A percentile compares a stretch with the other conserved stretches of the same genome.
Conservation (phyloP, 164 flowering plant species). For the Houttuynia cordata region DNA sequence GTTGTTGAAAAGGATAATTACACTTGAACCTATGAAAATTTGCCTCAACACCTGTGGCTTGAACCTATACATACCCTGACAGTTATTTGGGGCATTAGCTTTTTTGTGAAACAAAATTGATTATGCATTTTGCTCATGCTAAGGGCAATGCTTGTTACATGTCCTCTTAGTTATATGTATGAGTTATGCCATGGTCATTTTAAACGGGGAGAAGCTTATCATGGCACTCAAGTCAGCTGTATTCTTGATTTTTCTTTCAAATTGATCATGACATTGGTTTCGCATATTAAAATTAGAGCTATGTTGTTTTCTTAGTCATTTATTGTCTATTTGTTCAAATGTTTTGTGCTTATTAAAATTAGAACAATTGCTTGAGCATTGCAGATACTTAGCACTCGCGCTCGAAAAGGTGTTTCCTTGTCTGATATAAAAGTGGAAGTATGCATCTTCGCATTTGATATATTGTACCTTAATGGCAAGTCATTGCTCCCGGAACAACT, state of each 20-base stretch:
- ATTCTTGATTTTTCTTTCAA: neutral
- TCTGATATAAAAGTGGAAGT: constrained; percentile 80
- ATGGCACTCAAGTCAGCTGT: neutral
- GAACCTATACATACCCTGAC: neutral
- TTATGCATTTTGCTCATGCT: neutral
- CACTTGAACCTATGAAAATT: neutral
- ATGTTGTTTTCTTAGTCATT: no score
- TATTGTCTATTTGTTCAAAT: no score
- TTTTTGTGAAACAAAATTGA: no score
- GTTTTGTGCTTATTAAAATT: neutral
- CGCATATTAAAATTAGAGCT: no score
- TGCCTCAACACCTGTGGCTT: neutral
- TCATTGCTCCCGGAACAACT: constrained; percentile 77
- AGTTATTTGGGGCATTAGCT: neutral
- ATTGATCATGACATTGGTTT: no score
- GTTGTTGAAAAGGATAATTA: neutral
- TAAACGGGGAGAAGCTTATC: neutral
- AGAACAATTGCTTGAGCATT: constrained; percentile 1
- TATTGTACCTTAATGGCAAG: constrained; percentile 72
- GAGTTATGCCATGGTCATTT: neutral
- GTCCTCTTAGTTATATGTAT: neutral
- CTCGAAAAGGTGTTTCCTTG: constrained; percentile 74
- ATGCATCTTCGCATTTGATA: constrained; percentile 87
- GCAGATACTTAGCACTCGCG: constrained; percentile 79
- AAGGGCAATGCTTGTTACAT: neutral